These are phyloP conservation scores for Cutaneotrichosporon sp. DNA, from an alignment of 1,284 basidiomycete genomes.

Conservation along the genomic window DNA sequence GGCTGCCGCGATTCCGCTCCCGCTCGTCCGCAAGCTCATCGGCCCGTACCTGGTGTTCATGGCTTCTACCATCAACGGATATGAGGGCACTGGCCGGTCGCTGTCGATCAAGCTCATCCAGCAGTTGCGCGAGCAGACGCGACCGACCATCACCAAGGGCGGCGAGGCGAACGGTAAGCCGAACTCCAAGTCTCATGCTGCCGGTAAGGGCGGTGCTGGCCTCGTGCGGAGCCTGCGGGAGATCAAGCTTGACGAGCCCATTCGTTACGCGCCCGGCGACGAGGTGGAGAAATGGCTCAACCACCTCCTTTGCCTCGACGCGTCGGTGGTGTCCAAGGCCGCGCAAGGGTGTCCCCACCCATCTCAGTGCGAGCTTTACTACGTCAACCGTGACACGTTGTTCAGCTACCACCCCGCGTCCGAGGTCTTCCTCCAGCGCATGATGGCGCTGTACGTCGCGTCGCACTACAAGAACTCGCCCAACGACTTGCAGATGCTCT, in stretches of 20 bases:
- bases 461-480: conserved; percentile 99
- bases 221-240: conserved; percentile 78
- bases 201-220: conserved; percentile 49
- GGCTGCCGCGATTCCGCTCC: conserved; percentile 95
- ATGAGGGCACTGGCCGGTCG: conserved; percentile 97
- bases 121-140: conserved; percentile 86
- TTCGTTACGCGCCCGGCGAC: conserved; percentile 86
- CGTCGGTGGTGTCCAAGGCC: conserved; percentile 66
- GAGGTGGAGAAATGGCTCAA: conserved; percentile 95
- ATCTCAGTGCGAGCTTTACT: conserved; percentile 88
- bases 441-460: conserved; percentile 97
- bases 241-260: conserved; percentile 92
- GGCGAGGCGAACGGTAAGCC: conserved; percentile 44
- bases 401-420: conserved; percentile 97
- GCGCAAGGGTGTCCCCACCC: conserved; percentile 88
- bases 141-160: conserved; percentile 57
- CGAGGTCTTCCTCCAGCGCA: conserved; percentile 93
- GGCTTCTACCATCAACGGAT: conserved; percentile 98
- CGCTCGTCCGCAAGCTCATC: conserved; percentile 89
- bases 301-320: conserved; percentile 85
- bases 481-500: conserved; percentile 94
- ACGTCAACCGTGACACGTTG: conserved; percentile 92
- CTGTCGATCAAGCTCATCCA: conserved; percentile 97
- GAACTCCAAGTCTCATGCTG: conserved; percentile 44
- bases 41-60: conserved; percentile 98